Percentiles rank a stretch among this genome's conserved stretches.
Evolutionary conservation across 371 early-diverging fungal genomes (phyloP).

Genomic region (Rhizopus microsporus): DNA sequence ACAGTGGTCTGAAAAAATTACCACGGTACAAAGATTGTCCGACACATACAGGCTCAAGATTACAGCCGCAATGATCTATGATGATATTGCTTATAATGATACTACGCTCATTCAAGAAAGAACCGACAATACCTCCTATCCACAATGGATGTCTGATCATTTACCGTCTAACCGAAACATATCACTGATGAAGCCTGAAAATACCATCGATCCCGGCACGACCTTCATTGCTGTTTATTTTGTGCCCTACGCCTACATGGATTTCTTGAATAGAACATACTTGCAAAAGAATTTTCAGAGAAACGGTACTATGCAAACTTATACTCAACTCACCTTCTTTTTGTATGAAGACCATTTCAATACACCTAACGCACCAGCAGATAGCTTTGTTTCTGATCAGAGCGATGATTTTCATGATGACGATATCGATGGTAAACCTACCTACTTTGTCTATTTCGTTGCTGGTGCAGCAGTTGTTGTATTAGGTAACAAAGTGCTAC

Average conservation of each 20-base stretch:
- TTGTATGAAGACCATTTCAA: constrained; percentile 20
- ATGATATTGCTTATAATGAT: constrained; percentile 24
- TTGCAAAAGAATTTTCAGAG: constrained; percentile 9
- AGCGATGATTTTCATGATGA: constrained; percentile 1
- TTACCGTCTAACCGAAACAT: constrained; percentile 33
- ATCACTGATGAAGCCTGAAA: constrained; percentile 34
- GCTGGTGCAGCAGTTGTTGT: constrained; percentile 8
- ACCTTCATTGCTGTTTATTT: constrained; percentile 35
- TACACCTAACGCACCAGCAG: constrained; percentile 10
- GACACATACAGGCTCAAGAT: constrained; percentile 22
- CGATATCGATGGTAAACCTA: constrained; percentile 6
- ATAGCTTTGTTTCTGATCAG: not conserved
- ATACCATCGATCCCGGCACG: constrained; percentile 20
- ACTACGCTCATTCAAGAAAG: constrained; percentile 7
- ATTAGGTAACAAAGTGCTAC: not conserved
- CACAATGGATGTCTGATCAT: constrained; percentile 15
- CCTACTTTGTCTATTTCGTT: constrained; percentile 17
- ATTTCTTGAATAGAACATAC: constrained; percentile 14
- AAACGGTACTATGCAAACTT: constrained; percentile 7
- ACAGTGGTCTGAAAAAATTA: constrained; percentile 40
- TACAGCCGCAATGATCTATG: constrained; percentile 33
- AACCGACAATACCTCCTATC: constrained; percentile 23
- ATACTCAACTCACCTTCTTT: constrained; percentile 18
- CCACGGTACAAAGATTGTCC: constrained; percentile 23
- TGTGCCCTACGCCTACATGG: constrained; percentile 25